Evolutionary conservation across 805 yeast genomes (phyloP).

Genomic region (Saturnispora mendoncae): DNA sequence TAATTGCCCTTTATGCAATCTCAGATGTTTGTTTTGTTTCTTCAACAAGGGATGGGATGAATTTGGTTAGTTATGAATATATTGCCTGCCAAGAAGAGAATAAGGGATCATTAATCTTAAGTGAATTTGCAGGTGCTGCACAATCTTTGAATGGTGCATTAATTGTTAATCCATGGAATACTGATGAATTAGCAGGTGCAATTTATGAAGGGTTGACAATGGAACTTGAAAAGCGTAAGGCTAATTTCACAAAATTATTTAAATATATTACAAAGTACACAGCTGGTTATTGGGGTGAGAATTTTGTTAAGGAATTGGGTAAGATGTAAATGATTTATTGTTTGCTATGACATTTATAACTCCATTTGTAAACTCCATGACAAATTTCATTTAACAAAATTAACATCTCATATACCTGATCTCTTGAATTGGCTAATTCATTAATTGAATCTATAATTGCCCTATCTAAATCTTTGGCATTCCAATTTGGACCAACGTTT

Average conservation of each 20-base stretch:
- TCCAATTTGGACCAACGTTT: not conserved
- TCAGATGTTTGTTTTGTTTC: constrained; percentile 90
- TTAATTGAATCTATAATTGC: not conserved
- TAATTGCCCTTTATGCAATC: constrained; percentile 76
- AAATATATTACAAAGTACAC: constrained; percentile 88
- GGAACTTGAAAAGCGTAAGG: constrained; percentile 68
- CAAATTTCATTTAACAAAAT: constrained; percentile 1
- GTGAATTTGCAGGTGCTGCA: constrained; percentile 99
- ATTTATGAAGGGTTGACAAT: constrained; percentile 80
- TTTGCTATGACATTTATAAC: constrained; percentile 1
- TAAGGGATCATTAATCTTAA: constrained; percentile 77
- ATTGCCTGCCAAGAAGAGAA: constrained; percentile 84
- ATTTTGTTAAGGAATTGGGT: constrained; percentile 75
- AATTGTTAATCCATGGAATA: constrained; percentile 97
- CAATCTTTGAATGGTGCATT: constrained; percentile 92
- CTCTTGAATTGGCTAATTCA: not conserved
- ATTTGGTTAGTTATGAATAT: constrained; percentile 90
- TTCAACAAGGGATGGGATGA: constrained; percentile 98
- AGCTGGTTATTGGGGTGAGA: constrained; percentile 95
- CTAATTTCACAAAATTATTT: constrained; percentile 78
- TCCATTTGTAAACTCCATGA: constrained; percentile 9
- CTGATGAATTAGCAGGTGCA: constrained; percentile 83
- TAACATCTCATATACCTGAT: constrained; percentile 3
- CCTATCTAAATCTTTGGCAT: constrained; percentile 1
- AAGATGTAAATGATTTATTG: constrained; percentile 11